Base-by-base conservation (phyloP, 2,329 filamentous ascomycete genomes). In the Claviceps capensis region DNA sequence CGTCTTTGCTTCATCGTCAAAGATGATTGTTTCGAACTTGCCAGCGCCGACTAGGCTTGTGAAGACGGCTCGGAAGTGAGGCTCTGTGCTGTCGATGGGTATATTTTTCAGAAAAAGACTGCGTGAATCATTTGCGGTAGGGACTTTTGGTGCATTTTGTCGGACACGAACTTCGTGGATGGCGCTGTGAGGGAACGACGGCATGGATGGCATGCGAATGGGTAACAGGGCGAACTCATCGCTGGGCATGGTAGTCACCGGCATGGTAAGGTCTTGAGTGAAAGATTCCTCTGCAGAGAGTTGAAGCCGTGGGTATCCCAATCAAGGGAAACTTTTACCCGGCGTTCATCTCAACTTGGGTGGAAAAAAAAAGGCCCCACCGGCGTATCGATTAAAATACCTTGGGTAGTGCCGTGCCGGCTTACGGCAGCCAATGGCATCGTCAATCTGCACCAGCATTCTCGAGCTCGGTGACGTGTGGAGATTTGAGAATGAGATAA, bases 51-150 rank as follows among this genome's bases (percentile, higher is more conserved):
- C 76, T 16, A 94, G 78, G 1, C 77, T 73, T 1, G 79, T 71
- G 59, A 97, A 94, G 0, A 97, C 71, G 43, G 82, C 75, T 45
- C 88, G 82, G 43, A 97, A 75, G 60, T 90, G 86, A 1, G 74
- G 67, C 52, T 88, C 83, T 4, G 88, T 94, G 54, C 88, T 83
- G 63, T 96, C 90, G 56, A 85, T 75, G 6, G 93, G 93, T 1
- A 94, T 71, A 62, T 98, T 97, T 57, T 90, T 86, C n/a, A 95
- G 65, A 68, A 95, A 98, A 17, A 98, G 76, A 55, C 86, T 89
- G 59, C 90, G 83, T 16, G 80, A 72, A 60, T 91, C 85, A 66
- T 86, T 78, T 51, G 78, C 74, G 7, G 85, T 85, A 14, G 86
- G 81, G 42, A 86, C 77, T 69, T 85, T 88, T 55, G 91, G 89